Conservation (phyloP, 768 basidiomycete species). For the Strobilomyces echinocephalus region DNA sequence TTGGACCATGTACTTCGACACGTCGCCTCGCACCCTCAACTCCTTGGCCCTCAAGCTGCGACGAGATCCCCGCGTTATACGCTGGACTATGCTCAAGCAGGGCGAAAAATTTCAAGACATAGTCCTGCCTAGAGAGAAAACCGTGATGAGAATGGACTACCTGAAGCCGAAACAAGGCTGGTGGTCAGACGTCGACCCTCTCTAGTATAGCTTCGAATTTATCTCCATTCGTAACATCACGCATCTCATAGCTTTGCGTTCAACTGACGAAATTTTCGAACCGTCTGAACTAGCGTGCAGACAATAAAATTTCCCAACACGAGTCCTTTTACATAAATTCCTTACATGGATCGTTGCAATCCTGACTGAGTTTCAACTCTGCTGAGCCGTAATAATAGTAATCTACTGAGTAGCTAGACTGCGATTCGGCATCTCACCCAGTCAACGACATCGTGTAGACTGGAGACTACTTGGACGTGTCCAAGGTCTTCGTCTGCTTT, state of each 20-base stretch:
- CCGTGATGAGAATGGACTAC: conserved; percentile 30
- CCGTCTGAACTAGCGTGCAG: no score
- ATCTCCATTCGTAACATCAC: not conserved
- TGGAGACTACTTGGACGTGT: conserved; percentile 36
- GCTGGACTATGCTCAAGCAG: conserved; percentile 76
- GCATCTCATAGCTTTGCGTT: not conserved
- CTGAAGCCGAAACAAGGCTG: conserved; percentile 20
- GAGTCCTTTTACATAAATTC: no score
- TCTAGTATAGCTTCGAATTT: conserved; percentile 3
- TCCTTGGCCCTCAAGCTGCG: conserved; percentile 65
- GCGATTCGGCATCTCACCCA: conserved; percentile 29
- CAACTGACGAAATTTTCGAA: not conserved
- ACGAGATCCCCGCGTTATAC: conserved; percentile 75
- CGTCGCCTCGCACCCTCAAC: conserved; percentile 65
- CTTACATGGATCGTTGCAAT: no score
- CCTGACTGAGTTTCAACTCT: no score
- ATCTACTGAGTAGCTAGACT: not conserved
- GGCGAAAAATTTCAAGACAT: conserved; percentile 72
- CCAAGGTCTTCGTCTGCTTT: conserved; percentile 40
- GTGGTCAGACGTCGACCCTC: conserved; percentile 24
- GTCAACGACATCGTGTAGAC: conserved; percentile 33
- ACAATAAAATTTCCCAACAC: no score
- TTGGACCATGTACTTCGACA: conserved; percentile 90
- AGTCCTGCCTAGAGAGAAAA: conserved; percentile 46
- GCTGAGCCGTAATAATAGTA: no score